A percentile compares a stretch with the other conserved stretches of the same genome.
Conservation (phyloP, 2,329 filamentous ascomycete genomes). For the Malbranchea cinnamomea region DNA sequence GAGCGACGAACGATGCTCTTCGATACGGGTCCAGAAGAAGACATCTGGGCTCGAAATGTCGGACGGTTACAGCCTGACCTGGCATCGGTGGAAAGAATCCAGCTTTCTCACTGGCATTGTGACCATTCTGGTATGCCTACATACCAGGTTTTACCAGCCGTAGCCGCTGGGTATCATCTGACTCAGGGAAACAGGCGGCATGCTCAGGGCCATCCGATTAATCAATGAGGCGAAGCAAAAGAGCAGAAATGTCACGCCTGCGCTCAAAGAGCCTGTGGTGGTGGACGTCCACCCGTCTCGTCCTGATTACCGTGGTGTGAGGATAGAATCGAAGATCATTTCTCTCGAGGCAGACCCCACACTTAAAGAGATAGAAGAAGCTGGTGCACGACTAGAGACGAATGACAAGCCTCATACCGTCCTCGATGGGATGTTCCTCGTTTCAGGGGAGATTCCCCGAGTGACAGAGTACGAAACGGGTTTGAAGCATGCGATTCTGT, state of each 20-base stretch:
- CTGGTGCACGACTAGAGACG: constrained; percentile 28
- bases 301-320: constrained; percentile 36
- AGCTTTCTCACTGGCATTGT: constrained; percentile 41
- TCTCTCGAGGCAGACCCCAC: constrained; percentile 40
- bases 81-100: constrained; percentile 31
- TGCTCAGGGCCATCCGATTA: constrained; percentile 34
- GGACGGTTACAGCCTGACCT: constrained; percentile 30
- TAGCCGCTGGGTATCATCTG: background rate
- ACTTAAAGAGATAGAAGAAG: constrained; percentile 32
- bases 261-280: constrained; percentile 17
- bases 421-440: constrained; percentile 36
- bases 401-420: constrained; percentile 29
- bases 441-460: constrained; percentile 40
- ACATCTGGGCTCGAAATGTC: constrained; percentile 36
- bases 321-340: constrained; percentile 25
- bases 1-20: constrained; percentile 36
- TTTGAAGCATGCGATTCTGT: constrained; percentile 31
- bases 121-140: constrained; percentile 37
- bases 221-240: constrained; percentile 28
- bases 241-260: constrained; percentile 9
- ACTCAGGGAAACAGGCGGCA: constrained; percentile 23
- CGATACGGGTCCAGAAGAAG: constrained; percentile 39
- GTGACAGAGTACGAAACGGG: constrained; percentile 36
- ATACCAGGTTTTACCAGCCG: background rate
- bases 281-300: constrained; percentile 40